Base-by-base conservation (phyloP, 345 rosid species). In the Laguncularia racemosa region DNA sequence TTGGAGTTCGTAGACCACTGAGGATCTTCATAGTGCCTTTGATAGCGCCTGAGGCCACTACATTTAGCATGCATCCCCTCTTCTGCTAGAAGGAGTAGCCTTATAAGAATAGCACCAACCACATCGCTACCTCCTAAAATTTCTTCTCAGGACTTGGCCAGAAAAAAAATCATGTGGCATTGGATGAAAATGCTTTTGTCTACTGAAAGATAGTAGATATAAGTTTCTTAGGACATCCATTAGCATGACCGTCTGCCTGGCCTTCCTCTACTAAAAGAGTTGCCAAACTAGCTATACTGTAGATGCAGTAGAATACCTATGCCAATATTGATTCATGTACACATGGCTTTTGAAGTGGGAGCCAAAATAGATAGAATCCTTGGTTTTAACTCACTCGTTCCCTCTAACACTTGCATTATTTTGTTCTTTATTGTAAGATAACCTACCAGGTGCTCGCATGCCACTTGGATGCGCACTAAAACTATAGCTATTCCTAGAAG, bases 81-180 rank as follows among this genome's bases (percentile, higher is more conserved):
- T 89, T 81, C 67, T 80, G 71, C 77, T 85, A 60, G 61, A 68
- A 50, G 76, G 28, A 55, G 83, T 58, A 64, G 76, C 70, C 86
- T 85, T 83, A 70, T 97, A 93, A 56, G 96, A 78, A 78, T 82
- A 71, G 76, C 99, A 93, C 97, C 99, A 93, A 59, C 97, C 95
- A 71, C 99, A 93, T 82, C 99, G 80, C 80, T 93, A 89, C 76
- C 67, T 93, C 97, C 57, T 77, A 61, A 63, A 75, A 71, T 77
- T 82, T 93, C 81, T 74, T 93, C 72, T 87, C 96, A 57, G 84
- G 73, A 68, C 74, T 77, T 61, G 97, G 97, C 99, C 96, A 93
- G 84, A 93, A 93, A 23, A 23, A 23, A 66, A 93, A 93, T 9
- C 90, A 83, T 0, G 81, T 76, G 62, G 90, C 89, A 56, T 71